Conservation (phyloP, 768 basidiomycete species). For the Lentinula guzmanii region DNA sequence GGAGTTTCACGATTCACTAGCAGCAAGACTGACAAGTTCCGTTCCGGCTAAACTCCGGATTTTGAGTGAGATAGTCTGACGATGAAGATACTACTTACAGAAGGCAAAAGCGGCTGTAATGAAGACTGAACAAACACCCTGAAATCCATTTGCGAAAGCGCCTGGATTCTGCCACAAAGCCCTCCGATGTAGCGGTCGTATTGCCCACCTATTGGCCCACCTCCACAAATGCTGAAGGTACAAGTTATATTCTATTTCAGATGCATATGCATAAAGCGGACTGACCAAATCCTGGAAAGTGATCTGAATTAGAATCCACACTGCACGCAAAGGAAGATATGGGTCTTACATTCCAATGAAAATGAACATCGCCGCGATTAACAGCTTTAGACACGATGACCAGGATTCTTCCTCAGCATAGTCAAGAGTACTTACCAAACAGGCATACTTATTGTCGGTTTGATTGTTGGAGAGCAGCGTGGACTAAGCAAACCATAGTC, state of each 20-base stretch:
- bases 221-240: slow-evolving; percentile 23
- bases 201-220: slow-evolving; percentile 29
- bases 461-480: no score
- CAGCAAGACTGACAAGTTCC: slow-evolving; percentile 40
- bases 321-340: background rate
- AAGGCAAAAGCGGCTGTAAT: slow-evolving; percentile 26
- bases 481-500: no score
- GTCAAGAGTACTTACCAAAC: slow-evolving; percentile 35
- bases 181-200: slow-evolving; percentile 35
- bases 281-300: slow-evolving; percentile 23
- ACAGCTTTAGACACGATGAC: slow-evolving; percentile 43
- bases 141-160: slow-evolving; percentile 33
- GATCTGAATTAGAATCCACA: background rate
- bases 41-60: slow-evolving; percentile 28
- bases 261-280: background rate
- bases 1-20: slow-evolving; percentile 31
- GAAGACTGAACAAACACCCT: slow-evolving; percentile 16
- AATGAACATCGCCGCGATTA: slow-evolving; percentile 39
- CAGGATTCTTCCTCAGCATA: slow-evolving; percentile 46
- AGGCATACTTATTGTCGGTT: slow-evolving; percentile 15
- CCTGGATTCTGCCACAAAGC: slow-evolving; percentile 30
- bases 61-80: background rate
- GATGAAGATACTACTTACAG: background rate
- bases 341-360: slow-evolving; percentile 35
- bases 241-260: background rate